A percentile compares a stretch with the other conserved stretches of the same genome.
Evolutionary conservation across 345 rosid genomes (phyloP).

Genomic region (Brassica nigra): DNA sequence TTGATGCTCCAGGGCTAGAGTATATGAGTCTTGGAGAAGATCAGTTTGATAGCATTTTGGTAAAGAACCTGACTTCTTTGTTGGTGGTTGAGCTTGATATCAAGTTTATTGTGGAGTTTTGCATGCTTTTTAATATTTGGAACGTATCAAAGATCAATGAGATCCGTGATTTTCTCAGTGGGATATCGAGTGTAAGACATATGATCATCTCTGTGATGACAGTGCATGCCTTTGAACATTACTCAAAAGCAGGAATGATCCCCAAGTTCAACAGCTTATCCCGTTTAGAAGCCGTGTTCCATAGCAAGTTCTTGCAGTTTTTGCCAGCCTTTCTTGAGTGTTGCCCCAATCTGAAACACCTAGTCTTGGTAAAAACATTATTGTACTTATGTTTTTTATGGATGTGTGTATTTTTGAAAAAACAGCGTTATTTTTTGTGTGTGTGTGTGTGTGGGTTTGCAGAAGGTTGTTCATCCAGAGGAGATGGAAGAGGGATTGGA

Average conservation of each 20-base stretch:
- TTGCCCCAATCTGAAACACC: constrained; percentile 31
- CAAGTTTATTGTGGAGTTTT: neutral
- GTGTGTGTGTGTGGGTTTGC: neutral
- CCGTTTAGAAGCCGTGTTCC: neutral
- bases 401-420: too few relatives aligned
- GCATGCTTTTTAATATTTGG: neutral
- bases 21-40: constrained; percentile 10
- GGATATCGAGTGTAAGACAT: constrained; percentile 7
- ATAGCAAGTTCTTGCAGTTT: neutral
- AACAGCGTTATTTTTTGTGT: too few relatives aligned
- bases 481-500: neutral
- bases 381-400: neutral
- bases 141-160: constrained; percentile 12
- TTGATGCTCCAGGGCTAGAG: neutral
- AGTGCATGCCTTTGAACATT: constrained; percentile 3
- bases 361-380: constrained; percentile 10
- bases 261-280: constrained; percentile 19
- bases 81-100: neutral
- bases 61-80: constrained; percentile 21
- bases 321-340: constrained; percentile 12
- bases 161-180: constrained; percentile 2
- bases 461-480: neutral
- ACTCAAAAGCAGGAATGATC: constrained; percentile 6
- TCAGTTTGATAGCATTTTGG: neutral
- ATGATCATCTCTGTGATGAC: constrained; percentile 19